These are phyloP conservation scores for Tolypocladium ovalisporum DNA, from an alignment of 2,329 filamentous ascomycete species.

Conservation along the genomic window DNA sequence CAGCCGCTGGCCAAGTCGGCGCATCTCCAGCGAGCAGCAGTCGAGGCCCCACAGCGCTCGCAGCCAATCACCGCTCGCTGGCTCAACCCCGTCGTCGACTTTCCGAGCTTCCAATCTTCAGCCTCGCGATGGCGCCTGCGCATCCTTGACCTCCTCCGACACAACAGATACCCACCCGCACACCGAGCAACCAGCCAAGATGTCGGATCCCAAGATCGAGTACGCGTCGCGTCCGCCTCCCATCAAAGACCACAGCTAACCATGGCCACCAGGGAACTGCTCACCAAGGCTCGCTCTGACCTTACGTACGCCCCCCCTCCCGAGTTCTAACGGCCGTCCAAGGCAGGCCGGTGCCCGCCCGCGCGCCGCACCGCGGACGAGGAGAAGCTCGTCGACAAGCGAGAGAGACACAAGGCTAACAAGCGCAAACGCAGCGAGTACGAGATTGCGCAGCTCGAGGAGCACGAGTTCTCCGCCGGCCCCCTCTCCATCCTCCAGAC, in stretches of 20 bases:
- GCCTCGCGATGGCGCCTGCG: conserved; percentile 17
- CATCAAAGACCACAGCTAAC: background rate
- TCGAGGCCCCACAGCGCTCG: background rate
- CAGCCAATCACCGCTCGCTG: conserved; percentile 15
- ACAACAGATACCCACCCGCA: conserved; percentile 5
- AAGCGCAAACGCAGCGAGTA: conserved; percentile 56
- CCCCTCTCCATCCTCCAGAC: conserved; percentile 87
- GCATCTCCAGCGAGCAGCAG: background rate
- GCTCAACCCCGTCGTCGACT: conserved; percentile 12
- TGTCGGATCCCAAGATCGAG: conserved; percentile 66
- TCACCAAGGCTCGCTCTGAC: conserved; percentile 79
- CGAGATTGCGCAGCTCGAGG: conserved; percentile 64
- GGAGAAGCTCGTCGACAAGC: background rate
- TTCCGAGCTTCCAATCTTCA: conserved; percentile 22
- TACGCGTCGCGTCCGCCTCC: conserved; percentile 25
- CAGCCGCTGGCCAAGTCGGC: background rate
- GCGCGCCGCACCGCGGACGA: background rate
- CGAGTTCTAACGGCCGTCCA: conserved; percentile 3
- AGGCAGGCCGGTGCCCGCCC: background rate
- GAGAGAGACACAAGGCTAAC: background rate
- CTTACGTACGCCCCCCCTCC: conserved; percentile 60
- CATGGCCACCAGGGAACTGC: conserved; percentile 57
- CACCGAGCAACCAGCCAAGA: conserved; percentile 17
- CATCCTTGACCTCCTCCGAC: conserved; percentile 7
- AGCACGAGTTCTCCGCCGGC: conserved; percentile 44